phyloP scores from a whole-genome alignment of 1,284 basidiomycete genomes.

The Cryptococcus sp. region DNA sequence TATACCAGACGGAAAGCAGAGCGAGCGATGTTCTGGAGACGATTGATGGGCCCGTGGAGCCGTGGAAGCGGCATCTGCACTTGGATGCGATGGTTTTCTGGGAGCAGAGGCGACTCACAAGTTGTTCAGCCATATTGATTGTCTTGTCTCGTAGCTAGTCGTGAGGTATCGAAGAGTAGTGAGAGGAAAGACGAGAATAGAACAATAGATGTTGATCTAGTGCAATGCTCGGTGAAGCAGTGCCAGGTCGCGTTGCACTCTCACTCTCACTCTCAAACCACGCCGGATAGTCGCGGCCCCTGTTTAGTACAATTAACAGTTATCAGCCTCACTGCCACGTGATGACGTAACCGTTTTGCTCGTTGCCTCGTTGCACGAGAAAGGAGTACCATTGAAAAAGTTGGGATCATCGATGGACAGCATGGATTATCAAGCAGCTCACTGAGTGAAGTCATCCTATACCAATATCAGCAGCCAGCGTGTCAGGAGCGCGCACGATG shows the following conservation, averaged over 20 bases:
- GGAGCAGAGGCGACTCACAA: conserved; percentile 57
- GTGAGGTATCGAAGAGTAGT: conserved; percentile 5
- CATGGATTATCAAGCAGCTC: background rate
- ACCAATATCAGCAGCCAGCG: no score
- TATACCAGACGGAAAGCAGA: background rate
- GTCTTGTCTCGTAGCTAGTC: conserved; percentile 4
- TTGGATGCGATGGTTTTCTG: background rate
- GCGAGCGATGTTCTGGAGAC: no score
- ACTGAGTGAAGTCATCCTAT: background rate
- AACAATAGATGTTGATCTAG: background rate
- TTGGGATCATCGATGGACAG: background rate
- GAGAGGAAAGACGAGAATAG: background rate
- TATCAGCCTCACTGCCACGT: background rate
- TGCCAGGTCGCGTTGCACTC: background rate
- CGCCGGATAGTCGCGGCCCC: background rate
- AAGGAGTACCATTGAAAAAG: background rate
- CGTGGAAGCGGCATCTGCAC: background rate
- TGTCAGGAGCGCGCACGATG: no score
- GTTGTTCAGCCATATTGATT: conserved; percentile 65
- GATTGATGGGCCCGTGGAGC: background rate
- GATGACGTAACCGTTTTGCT: background rate
- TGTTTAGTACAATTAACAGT: background rate
- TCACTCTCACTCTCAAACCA: background rate
- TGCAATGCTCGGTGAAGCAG: background rate
- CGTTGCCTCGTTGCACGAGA: background rate